Evolutionary conservation across 108 stramenopile genomes (phyloP).

Genomic region (Chaetoceros muelleri): DNA sequence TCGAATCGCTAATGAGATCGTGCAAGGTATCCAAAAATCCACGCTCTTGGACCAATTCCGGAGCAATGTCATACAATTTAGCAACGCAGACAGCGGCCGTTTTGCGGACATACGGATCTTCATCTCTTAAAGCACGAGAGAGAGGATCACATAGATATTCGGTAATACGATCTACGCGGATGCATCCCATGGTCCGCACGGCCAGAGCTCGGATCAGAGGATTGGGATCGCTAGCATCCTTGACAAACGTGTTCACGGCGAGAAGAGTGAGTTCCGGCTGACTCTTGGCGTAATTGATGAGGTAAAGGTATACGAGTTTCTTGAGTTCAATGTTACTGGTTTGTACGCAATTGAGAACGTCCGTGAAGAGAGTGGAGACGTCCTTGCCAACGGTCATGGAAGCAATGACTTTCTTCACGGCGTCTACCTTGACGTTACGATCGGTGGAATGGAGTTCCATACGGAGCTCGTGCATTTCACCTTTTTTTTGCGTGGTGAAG

Average conservation of each 20-base stretch:
- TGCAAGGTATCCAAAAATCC: conserved; percentile 94
- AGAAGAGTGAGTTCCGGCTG: conserved; percentile 96
- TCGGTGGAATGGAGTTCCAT: conserved; percentile 93
- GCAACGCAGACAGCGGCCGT: conserved; percentile 99
- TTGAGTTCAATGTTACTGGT: conserved; percentile 99
- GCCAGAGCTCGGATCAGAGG: conserved; percentile 98
- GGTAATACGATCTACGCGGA: conserved; percentile 98
- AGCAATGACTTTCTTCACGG: conserved; percentile 99
- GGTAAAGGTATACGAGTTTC: conserved; percentile 97
- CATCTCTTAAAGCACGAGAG: conserved; percentile 84
- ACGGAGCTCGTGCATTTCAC: conserved; percentile 97
- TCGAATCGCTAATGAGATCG: conserved; percentile 93
- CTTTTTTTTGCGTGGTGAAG: conserved; percentile 97
- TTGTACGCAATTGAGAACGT: conserved; percentile 98
- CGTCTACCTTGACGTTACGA: conserved; percentile 90
- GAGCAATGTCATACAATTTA: conserved; percentile 98
- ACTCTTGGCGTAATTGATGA: conserved; percentile 99
- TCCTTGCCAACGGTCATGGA: conserved; percentile 99
- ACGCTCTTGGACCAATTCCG: conserved; percentile 92
- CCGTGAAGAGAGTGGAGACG: conserved; percentile 93
- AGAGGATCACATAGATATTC: conserved; percentile 98
- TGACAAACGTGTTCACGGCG: conserved; percentile 99
- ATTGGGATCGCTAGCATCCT: conserved; percentile 96
- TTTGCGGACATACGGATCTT: conserved; percentile 97
- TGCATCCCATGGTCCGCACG: conserved; percentile 99